Evolutionary conservation across 1,139 yeast species (phyloP), one percentile per base, ranked within the genome.

Genomic region (Hansenula lynferdii): DNA sequence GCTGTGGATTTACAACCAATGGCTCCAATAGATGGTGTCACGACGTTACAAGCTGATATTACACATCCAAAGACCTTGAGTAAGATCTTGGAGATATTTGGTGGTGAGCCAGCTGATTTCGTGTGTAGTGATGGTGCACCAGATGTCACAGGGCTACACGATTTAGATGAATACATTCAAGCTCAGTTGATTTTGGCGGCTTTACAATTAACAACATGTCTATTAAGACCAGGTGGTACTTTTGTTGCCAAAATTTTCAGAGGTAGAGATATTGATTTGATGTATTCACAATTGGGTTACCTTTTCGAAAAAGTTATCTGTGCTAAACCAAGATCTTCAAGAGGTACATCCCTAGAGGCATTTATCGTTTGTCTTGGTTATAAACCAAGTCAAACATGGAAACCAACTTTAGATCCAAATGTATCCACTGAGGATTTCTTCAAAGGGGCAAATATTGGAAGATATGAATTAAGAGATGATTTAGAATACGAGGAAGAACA

Each of bases 81-180:
- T 36, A 72, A 72, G 52, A 92, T 92, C 34, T 65, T 85, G 49
- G 84, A 80, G 29, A 72, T 83, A 27, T 92, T 92, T 65, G 94
- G 86, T 26, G 96, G 96, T 31, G 86, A 85, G 51, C 80, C 85
- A 37, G 97, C 97, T 0, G 98, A 92, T 60, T 84, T 92, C 57
- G 96, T 92, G 1, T 86, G 96, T 53, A 84, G 95, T 48, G 98
- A 92, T 61, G 98, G 98, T 38, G 98, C 98, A 0, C 98, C 98
- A 2, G 98, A 92, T 63, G 98, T 92, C 20, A 94, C 98, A 0
- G 98, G 98, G 1, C 63, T 92, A 39, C 98, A 94, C 58, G 98
- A 94, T 61, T 68, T 92, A 45, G 98, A 92, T 61, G 98, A 92
- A 60, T 92, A 90, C 57, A 85, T 92, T 40, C 98, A 92, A 63